These are phyloP conservation scores for Geoglossum cookeanum DNA, from an alignment of 2,329 filamentous ascomycete genomes.

Conservation along the genomic window DNA sequence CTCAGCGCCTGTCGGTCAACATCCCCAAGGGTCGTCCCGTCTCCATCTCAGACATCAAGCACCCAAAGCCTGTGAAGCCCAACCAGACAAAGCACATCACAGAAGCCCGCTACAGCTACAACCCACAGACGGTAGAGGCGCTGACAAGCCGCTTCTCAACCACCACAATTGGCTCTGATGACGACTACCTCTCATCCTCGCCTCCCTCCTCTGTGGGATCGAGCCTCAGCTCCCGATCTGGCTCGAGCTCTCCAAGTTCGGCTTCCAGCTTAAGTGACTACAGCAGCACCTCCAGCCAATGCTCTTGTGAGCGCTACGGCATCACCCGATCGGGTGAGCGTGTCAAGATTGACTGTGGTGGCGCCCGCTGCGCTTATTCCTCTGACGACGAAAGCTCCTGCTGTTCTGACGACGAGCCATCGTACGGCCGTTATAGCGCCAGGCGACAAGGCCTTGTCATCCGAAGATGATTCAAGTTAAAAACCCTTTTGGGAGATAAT, in stretches of 20 bases:
- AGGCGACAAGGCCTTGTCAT: constrained; percentile 5
- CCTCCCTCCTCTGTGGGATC: constrained; percentile 47
- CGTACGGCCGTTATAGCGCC: background rate
- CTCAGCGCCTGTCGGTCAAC: constrained; percentile 30
- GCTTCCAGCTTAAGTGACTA: constrained; percentile 48
- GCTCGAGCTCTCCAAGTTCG: constrained; percentile 32
- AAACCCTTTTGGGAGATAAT: background rate
- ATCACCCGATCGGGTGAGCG: constrained; percentile 86
- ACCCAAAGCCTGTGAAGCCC: constrained; percentile 75
- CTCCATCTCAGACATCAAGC: constrained; percentile 73
- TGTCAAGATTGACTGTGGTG: constrained; percentile 91
- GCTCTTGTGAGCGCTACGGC: constrained; percentile 78
- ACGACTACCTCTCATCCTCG: constrained; percentile 51
- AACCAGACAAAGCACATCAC: constrained; percentile 77
- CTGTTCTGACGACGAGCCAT: background rate
- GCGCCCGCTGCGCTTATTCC: constrained; percentile 59
- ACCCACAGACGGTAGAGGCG: constrained; percentile 56
- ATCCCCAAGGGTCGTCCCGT: constrained; percentile 78
- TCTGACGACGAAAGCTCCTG: constrained; percentile 1
- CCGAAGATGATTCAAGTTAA: background rate
- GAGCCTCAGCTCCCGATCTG: constrained; percentile 59
- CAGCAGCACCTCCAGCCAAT: constrained; percentile 19
- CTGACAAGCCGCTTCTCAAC: constrained; percentile 56
- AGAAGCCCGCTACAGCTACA: constrained; percentile 68
- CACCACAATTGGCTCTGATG: constrained; percentile 34